A percentile compares a stretch with the other conserved stretches of the same genome.
phyloP scores from a whole-genome alignment of 2,329 filamentous ascomycete species.

The Aspergillus neotritici region DNA sequence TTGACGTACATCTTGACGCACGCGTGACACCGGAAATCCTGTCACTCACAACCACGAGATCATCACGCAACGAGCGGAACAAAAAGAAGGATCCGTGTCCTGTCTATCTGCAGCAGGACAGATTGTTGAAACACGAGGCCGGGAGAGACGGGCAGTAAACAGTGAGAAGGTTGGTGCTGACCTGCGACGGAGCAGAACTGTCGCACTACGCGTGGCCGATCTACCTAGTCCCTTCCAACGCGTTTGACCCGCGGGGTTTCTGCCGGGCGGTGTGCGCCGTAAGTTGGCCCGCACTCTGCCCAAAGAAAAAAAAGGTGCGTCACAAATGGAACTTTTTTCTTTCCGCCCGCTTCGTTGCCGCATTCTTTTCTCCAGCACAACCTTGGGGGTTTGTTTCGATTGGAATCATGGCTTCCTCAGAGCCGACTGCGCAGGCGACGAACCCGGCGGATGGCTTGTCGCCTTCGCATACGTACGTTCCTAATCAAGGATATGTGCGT shows the following conservation, averaged over 20 bases:
- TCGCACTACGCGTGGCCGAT: slow-evolving; percentile 21
- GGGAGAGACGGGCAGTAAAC: not conserved
- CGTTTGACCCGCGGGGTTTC: slow-evolving; percentile 30
- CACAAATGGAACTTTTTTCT: slow-evolving; percentile 16
- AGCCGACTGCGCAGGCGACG: slow-evolving; percentile 13
- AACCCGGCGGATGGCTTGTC: slow-evolving; percentile 41
- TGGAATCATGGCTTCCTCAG: slow-evolving; percentile 22
- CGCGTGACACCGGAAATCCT: slow-evolving; percentile 25
- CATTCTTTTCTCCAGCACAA: not conserved
- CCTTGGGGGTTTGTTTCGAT: not conserved
- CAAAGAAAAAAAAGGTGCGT: slow-evolving; percentile 19
- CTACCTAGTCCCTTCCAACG: slow-evolving; percentile 9
- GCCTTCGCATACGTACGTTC: slow-evolving; percentile 46
- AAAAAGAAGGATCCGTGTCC: slow-evolving; percentile 4
- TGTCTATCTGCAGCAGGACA: not conserved
- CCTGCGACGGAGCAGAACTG: slow-evolving; percentile 10
- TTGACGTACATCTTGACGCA: slow-evolving; percentile 83
- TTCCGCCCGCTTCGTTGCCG: slow-evolving; percentile 7
- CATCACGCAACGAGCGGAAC: slow-evolving; percentile 24
- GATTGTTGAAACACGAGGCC: slow-evolving; percentile 3
- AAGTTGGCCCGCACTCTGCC: slow-evolving; percentile 15
- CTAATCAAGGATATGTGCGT: slow-evolving; percentile 46
- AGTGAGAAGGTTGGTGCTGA: slow-evolving; percentile 3
- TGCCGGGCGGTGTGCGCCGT: slow-evolving; percentile 30
- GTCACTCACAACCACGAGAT: slow-evolving; percentile 19